Conservation (phyloP, 2,329 filamentous ascomycete genomes). For the Lanzia echinophila region DNA sequence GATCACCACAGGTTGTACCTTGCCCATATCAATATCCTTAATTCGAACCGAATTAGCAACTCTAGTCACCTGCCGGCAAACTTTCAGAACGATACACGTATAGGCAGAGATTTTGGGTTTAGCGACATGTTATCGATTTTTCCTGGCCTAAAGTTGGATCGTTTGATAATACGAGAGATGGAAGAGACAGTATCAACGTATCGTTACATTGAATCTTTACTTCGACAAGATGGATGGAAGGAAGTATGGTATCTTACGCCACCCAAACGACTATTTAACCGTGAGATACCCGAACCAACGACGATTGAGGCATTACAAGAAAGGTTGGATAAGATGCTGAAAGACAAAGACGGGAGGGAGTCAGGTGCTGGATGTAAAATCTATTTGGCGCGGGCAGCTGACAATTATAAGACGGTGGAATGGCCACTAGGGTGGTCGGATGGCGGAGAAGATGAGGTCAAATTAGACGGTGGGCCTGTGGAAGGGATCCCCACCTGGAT, state of each 20-base stretch:
- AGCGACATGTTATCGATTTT: neutral
- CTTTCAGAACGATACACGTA: neutral
- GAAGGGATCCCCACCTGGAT: too few species aligned
- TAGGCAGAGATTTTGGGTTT: too few species aligned
- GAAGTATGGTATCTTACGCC: neutral
- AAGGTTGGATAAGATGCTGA: neutral
- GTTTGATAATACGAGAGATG: neutral
- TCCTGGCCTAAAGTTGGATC: neutral
- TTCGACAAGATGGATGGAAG: neutral
- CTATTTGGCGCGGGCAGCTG: neutral
- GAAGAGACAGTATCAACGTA: neutral
- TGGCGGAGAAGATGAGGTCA: neutral
- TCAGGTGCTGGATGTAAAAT: neutral
- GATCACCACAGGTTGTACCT: neutral
- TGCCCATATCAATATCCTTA: too few species aligned
- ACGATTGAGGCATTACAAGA: neutral
- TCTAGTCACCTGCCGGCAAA: too few species aligned
- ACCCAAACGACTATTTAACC: neutral
- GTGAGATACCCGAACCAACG: neutral
- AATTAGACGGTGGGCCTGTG: neutral
- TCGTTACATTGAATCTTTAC: neutral
- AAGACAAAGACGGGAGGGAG: neutral
- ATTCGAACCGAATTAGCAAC: too few species aligned
- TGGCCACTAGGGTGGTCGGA: neutral
- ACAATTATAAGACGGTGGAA: neutral